These are phyloP conservation scores for Saccharomycodes ludwigii DNA, from an alignment of 805 yeast species.

Conservation along the genomic window DNA sequence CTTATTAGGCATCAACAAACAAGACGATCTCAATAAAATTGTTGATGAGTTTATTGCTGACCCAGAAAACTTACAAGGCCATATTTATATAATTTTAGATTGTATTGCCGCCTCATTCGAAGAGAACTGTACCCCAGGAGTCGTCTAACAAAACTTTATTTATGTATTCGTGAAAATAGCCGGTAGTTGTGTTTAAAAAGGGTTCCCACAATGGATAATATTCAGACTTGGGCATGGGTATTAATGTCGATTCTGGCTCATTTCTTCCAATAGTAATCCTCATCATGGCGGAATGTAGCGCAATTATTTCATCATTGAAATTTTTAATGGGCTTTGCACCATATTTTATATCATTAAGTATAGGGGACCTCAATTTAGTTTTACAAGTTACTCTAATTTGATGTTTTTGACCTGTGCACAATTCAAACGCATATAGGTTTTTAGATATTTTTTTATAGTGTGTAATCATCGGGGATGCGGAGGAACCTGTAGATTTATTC, in stretches of 20 bases:
- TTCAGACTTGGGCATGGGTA: constrained; percentile 16
- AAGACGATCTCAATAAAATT: constrained; percentile 14
- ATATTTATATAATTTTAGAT: no score
- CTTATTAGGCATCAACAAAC: constrained; percentile 12
- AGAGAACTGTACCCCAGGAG: no score
- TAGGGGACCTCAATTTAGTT: constrained; percentile 14
- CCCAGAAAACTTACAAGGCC: no score
- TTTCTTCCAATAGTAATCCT: constrained; percentile 23
- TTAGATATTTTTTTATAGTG: constrained; percentile 12
- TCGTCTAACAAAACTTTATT: constrained; percentile 10
- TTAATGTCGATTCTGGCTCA: constrained; percentile 11
- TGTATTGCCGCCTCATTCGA: constrained; percentile 1
- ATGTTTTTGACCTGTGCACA: constrained; percentile 29
- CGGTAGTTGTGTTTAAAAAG: no score
- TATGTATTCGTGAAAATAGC: constrained; percentile 15
- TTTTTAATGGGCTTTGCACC: constrained; percentile 10
- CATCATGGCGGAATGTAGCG: constrained; percentile 27
- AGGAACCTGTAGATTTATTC: constrained; percentile 7
- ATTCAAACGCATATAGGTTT: constrained; percentile 19
- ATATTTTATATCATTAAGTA: constrained; percentile 21
- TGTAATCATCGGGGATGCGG: constrained; percentile 6
- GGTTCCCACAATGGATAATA: no score
- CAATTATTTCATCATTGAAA: constrained; percentile 17
- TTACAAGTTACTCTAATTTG: constrained; percentile 27
- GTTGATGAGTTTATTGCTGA: constrained; percentile 25